Base-by-base conservation (phyloP, 1,284 basidiomycete genomes). In the Marasmius tenuissimus region DNA sequence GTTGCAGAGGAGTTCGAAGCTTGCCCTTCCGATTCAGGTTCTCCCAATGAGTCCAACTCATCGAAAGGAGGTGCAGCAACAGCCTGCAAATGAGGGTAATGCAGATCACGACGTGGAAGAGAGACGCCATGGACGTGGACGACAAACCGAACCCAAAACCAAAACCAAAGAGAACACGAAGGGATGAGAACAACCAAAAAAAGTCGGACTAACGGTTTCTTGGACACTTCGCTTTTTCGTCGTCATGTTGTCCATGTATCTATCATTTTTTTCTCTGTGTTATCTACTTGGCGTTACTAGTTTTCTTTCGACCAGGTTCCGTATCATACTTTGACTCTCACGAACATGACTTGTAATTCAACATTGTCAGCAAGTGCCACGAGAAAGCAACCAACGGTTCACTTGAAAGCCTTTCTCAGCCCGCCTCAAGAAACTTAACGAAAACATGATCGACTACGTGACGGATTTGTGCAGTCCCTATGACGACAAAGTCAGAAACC, bases 1-100 rank as follows among this genome's bases (percentile, higher is more conserved):
- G n/a, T 56, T 48, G 12, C 68, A 82, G 96, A 96, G 72, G 96
- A 97, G 77, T 98, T 98, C 83, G 76, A 89, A 66, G 94, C 89
- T 4, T 92, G 90, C 22, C 89, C 82, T 0, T 92, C 91, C 0
- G 95, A 97, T 70, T 83, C 81, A 58, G 94, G 95, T 22, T 96
- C 93, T 3, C 93, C 93, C 0, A 88, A 85, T 35, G 90, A 88
- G 34, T 85, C 81, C 45, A 92, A 92, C 62, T 88, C 87, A 0
- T 87, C 88, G 37, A 80, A 81, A 5, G 91, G 85, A 10, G 91
- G 85, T n/a, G 92, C 86, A 10, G 78, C 85, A 52, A 93, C 92
- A 78, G 52, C 70, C 67, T 38, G 64, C 52, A 10, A 61, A 61
- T 27, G 69, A 65, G 16, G 70, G 70, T 54, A 72, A 73, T 58